Percentiles rank a stretch among this genome's conserved stretches.
phyloP scores from a whole-genome alignment of 306 rosid species.

The Astragalus membranaceus region DNA sequence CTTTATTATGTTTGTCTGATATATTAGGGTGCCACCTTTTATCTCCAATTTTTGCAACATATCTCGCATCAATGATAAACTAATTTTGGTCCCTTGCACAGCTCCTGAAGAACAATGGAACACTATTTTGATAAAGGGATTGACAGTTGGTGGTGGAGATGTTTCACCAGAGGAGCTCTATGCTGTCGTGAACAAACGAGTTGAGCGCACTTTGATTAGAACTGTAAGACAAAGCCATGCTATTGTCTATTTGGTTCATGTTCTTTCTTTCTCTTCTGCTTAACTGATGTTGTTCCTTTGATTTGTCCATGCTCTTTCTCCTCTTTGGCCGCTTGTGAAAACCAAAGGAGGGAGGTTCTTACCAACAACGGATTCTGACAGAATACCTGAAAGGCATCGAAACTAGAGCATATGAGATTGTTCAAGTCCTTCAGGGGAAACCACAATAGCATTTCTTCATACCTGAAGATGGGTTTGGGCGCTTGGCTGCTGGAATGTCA shows the following conservation, averaged over 20 bases:
- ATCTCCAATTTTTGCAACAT: background rate
- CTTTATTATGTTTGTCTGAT: background rate
- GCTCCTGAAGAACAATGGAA: constrained; percentile 93
- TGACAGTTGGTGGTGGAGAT: constrained; percentile 68
- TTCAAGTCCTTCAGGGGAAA: constrained; percentile 56
- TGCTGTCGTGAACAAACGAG: constrained; percentile 72
- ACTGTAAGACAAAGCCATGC: constrained; percentile 50
- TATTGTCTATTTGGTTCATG: background rate
- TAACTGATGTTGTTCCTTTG: constrained; percentile 8
- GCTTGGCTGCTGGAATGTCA: background rate
- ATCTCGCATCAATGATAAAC: background rate
- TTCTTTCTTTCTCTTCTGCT: background rate
- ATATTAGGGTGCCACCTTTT: background rate
- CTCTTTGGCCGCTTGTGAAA: background rate
- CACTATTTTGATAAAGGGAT: constrained; percentile 61
- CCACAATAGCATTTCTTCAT: constrained; percentile 22
- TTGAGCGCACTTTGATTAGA: constrained; percentile 80
- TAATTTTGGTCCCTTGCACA: constrained; percentile 35
- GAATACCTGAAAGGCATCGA: constrained; percentile 85
- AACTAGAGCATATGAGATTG: constrained; percentile 64
- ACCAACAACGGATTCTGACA: constrained; percentile 71
- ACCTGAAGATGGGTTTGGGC: background rate
- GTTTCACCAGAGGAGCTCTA: constrained; percentile 59
- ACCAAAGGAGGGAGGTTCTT: constrained; percentile 86
- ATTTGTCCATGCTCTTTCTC: constrained; percentile 15